Base-by-base conservation (phyloP, 768 basidiomycete genomes). In the Naganishia onofrii region DNA sequence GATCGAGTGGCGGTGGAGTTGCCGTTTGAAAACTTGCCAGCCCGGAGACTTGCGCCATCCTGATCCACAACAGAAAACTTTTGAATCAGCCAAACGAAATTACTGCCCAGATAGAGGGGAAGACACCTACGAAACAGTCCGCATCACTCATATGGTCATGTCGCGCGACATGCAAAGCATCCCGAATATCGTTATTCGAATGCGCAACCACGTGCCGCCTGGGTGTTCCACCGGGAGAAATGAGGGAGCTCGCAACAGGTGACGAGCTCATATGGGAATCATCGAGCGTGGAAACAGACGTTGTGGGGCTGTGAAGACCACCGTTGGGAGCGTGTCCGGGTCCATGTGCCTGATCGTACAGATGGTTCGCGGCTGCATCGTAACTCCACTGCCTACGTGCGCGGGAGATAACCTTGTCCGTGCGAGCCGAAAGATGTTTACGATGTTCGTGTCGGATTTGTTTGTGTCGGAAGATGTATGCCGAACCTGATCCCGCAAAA, bases 101-200 rank as follows among this genome's bases (percentile, higher is more conserved):
- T n/a, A n/a, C n/a, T n/a, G n/a, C n/a, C n/a, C n/a, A n/a, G n/a
- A n/a, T n/a, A n/a, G n/a, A n/a, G n/a, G n/a, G n/a, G n/a, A n/a
- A n/a, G n/a, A n/a, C 7, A 79, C 78, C 74, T 68, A 81, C 88
- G 77, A 87, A 90, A 54, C 85, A 85, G 77, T 95, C 92, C 0
- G 93, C 87, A 8, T 75, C 76, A 72, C 85, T 87, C 91, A 93
- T 91, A 76, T 92, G 88, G 78, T 92, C 90, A 48, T 85, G 83
- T 42, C 83, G 82, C 13, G 86, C 84, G 29, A 91, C 84, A 66
- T 85, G 84, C 72, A 91, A 82, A 60, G 87, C 82, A 71, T 82
- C 79, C 44, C 77, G 71, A 53, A 83, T 81, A 48, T 74, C 72
- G 36, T 51, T 67, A 76, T 76, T 76, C 57, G 74, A 73, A 66